Evolutionary conservation across 2,329 filamentous ascomycete species (phyloP), one percentile per base, ranked within the genome.

Genomic region (Onygenales sp.): DNA sequence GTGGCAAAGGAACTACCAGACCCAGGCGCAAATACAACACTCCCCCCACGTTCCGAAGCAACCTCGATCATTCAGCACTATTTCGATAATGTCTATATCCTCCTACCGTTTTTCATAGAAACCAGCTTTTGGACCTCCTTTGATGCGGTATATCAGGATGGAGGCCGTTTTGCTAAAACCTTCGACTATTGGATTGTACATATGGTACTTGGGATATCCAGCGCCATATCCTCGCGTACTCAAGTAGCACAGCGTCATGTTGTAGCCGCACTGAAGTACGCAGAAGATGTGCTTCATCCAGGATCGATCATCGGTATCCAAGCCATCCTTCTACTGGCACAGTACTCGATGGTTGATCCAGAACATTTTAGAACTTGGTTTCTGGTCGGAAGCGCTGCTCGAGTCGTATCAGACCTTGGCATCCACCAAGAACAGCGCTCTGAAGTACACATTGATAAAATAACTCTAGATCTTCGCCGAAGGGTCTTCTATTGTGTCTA

Each of bases 281-380:
- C 89, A 0, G 89, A 95, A 63, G 80, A 84, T 47, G 91, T 95
- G 7, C 77, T 98, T 27, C 85, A 85, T 61, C 92, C 92, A 0
- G 92, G 92, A 17, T 88, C 89, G 52, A 81, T 89, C 27, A 81
- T 82, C 1, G 92, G 93, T 61, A 89, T 97, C 13, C 91, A 95
- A 67, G 90, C 90, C 0, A 77, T 97, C 21, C 71, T 96, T 2
- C 76, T 97, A 2, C 80, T 97, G 51, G 90, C 89, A 0, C 84
- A 95, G 61, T 97, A 95, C 67, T 85, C 92, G 2, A 87, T 93
- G 74, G 77, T 95, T 49, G 91, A 97, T 62, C 91, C 92, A 2
- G 82, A 85, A 42, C 89, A 94, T 65, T 96, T 95, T 63, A 90
- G 95, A 63, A 89, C 86, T 62, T 97, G 93, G 91, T 91, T 93